phyloP scores from a whole-genome alignment of 169 alveolate genomes.

The Fabrea salina region DNA sequence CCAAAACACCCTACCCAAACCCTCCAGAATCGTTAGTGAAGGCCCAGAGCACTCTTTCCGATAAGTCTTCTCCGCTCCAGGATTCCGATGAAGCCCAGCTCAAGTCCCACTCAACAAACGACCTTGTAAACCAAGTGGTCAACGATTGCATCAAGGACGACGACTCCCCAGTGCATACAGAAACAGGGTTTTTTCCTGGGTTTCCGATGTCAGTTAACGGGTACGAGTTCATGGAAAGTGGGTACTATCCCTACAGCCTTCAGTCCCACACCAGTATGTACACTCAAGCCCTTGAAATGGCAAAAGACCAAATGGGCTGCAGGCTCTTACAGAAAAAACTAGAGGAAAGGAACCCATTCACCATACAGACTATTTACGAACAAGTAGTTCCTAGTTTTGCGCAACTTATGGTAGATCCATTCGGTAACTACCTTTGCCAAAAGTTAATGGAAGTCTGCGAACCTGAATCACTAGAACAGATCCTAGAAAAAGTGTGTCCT shows the following conservation, averaged over 20 bases:
- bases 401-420: constrained; percentile 89
- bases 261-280: neutral
- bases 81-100: neutral
- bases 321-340: constrained; percentile 80
- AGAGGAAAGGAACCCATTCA: constrained; percentile 71
- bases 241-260: neutral
- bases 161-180: neutral
- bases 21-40: neutral
- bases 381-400: constrained; percentile 72
- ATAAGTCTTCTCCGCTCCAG: neutral
- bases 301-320: constrained; percentile 86
- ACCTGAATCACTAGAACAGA: neutral
- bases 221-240: neutral
- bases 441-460: constrained; percentile 80
- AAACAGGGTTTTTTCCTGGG: neutral
- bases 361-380: constrained; percentile 53
- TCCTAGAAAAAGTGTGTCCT: neutral
- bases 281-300: constrained; percentile 16
- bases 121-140: neutral
- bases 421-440: constrained; percentile 93
- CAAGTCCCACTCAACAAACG: neutral
- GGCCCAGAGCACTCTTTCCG: neutral
- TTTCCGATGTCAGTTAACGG: neutral
- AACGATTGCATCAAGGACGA: constrained; percentile 18
- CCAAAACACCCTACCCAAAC: neutral